Evolutionary conservation across 768 basidiomycete genomes (phyloP), one percentile per base, ranked within the genome.

Genomic region (Gloeopeniophorella convolvens): DNA sequence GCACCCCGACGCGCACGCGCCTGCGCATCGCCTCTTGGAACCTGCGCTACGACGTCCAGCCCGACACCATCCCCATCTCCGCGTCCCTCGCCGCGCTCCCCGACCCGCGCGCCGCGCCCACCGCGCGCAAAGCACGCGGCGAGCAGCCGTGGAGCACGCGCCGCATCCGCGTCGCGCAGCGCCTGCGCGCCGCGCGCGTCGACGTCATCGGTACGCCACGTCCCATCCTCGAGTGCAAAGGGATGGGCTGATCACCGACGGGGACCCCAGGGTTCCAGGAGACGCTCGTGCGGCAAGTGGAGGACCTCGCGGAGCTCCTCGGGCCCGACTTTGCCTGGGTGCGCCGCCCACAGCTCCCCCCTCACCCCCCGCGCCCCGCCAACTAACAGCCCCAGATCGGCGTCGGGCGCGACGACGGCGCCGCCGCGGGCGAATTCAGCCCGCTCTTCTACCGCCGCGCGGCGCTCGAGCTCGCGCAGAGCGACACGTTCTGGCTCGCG

Each of bases 371-470:
- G 3, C 4, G 6, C n/a, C 28, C n/a, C 3, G 18, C 12, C 3
- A 28, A 33, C 11, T n/a, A 33, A 13, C 30, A 32, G 26, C 15
- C n/a, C 2, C 32, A 78, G 74, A 71, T 81, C 18, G 82, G 80
- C 2, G 79, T 82, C 0, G 82, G 81, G 0, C 68, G 82, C n/a
- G 74, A 80, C 46, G 78, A 84, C 57, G 82, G 82, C 3, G 63
- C 62, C 7, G 50, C 65, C 13, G 71, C 68, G 1, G 82, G 82
- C 27, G 82, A 84, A 61, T 82, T 78, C 61, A 72, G 72, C 56
- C 79, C 82, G 0, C 75, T 83, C 51, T 83, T 82, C 61, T 84
- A 71, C 66, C 74, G 77, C 52, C 73, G 70, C 49, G 61, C 65
- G 1, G 64, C 65, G 30, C 57, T 77, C 36, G 63, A 60, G 8